phyloP scores from a whole-genome alignment of 2,329 filamentous ascomycete genomes.

The Madurella mycetomatis region DNA sequence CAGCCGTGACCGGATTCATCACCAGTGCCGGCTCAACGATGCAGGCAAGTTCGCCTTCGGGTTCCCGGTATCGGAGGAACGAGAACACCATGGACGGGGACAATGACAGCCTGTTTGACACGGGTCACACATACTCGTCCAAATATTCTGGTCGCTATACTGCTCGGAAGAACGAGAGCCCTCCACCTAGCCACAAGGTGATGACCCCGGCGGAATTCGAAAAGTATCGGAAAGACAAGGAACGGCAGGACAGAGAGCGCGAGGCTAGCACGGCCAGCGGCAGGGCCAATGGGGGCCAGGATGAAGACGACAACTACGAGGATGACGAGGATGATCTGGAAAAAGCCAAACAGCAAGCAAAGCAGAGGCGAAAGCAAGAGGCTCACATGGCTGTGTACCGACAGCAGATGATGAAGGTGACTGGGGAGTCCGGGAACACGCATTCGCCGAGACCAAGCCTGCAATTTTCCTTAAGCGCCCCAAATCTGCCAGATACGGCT shows the following conservation, averaged over 20 bases:
- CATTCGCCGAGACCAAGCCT: constrained; percentile 49
- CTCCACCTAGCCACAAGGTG: constrained; percentile 60
- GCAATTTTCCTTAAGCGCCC: constrained; percentile 57
- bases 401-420: constrained; percentile 96
- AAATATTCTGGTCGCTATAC: constrained; percentile 35
- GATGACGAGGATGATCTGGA: constrained; percentile 78
- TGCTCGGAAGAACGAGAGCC: constrained; percentile 32
- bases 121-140: constrained; percentile 37
- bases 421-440: constrained; percentile 61
- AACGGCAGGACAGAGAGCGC: constrained; percentile 38
- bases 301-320: constrained; percentile 62
- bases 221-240: constrained; percentile 70
- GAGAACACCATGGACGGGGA: constrained; percentile 39
- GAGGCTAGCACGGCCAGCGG: constrained; percentile 37
- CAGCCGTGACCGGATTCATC: constrained; percentile 45
- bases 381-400: constrained; percentile 85
- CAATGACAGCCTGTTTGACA: constrained; percentile 55
- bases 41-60: constrained; percentile 23
- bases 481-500: constrained; percentile 47
- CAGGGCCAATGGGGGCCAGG: constrained; percentile 39
- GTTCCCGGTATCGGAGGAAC: constrained; percentile 36
- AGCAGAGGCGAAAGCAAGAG: constrained; percentile 80
- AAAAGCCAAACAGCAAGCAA: constrained; percentile 66
- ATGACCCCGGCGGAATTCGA: constrained; percentile 91
- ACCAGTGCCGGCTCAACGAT: constrained; percentile 16